A percentile compares a stretch with the other conserved stretches of the same genome.
Evolutionary conservation across 257 asterid genomes (phyloP).

Genomic region (Perilla frutescens): DNA sequence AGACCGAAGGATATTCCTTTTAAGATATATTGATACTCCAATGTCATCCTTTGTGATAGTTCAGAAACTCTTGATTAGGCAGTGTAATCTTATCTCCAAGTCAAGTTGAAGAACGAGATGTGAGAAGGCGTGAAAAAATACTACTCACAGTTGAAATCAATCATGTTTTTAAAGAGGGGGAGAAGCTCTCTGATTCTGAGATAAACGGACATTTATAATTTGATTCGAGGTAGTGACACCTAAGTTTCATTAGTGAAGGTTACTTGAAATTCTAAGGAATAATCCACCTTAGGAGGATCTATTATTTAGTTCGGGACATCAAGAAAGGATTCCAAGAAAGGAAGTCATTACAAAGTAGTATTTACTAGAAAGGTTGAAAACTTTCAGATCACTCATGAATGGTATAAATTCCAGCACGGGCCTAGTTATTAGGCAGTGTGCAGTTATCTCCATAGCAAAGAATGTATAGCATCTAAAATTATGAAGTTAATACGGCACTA

Average conservation of each 20-base stretch:
- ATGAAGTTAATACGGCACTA: background rate
- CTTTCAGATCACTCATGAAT: background rate
- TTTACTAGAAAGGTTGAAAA: conserved; percentile 3
- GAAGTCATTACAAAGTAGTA: too few relatives aligned
- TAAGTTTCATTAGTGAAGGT: too few relatives aligned
- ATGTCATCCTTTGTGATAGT: background rate
- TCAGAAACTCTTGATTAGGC: background rate
- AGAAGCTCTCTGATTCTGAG: too few relatives aligned
- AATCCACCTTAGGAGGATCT: too few relatives aligned
- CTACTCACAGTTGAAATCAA: too few relatives aligned
- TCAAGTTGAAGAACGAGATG: background rate
- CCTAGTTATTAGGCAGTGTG: background rate
- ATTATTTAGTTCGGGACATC: too few relatives aligned
- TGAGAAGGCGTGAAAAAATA: background rate
- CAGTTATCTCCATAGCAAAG: background rate
- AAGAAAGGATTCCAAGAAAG: too few relatives aligned
- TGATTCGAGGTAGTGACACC: too few relatives aligned
- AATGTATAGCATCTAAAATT: background rate
- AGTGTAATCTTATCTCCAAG: background rate
- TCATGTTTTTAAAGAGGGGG: too few relatives aligned
- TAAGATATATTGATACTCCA: background rate
- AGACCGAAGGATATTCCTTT: background rate
- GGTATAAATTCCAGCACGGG: background rate
- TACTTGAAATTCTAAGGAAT: too few relatives aligned
- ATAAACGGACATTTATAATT: background rate